These are phyloP conservation scores for Serendipita vermifera DNA, from an alignment of 768 basidiomycete species.

Conservation along the genomic window DNA sequence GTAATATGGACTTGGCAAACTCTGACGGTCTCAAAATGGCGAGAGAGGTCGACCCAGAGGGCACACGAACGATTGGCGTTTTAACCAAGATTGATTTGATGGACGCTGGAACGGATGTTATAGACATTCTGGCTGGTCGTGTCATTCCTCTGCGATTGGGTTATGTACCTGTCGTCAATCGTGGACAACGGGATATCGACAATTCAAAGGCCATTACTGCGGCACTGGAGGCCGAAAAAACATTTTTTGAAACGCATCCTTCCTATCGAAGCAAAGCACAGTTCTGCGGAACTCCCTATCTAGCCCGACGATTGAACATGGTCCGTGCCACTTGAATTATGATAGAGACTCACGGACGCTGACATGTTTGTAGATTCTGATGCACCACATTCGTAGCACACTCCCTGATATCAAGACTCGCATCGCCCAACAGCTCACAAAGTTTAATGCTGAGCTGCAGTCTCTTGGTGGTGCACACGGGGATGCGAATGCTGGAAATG, in stretches of 20 bases:
- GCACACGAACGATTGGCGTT: slow-evolving; percentile 93
- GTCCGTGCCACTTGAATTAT: slow-evolving; percentile 32
- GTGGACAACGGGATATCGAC: slow-evolving; percentile 96
- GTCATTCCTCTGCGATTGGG: slow-evolving; percentile 92
- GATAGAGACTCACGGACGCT: not conserved
- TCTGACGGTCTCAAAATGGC: slow-evolving; percentile 96
- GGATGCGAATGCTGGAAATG: slow-evolving; percentile 73
- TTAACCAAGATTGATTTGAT: slow-evolving; percentile 97
- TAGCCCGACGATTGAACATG: slow-evolving; percentile 89
- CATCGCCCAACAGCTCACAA: slow-evolving; percentile 81
- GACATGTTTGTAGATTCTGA: slow-evolving; percentile 69
- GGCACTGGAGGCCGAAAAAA: slow-evolving; percentile 80
- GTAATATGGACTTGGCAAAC: slow-evolving; percentile 95
- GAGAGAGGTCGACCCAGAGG: slow-evolving; percentile 93
- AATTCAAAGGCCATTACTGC: slow-evolving; percentile 65
- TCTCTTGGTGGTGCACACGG: slow-evolving; percentile 79
- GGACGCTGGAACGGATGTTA: slow-evolving; percentile 97
- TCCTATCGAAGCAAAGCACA: slow-evolving; percentile 90
- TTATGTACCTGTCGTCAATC: slow-evolving; percentile 97
- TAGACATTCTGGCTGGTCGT: slow-evolving; percentile 94
- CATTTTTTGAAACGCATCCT: slow-evolving; percentile 88
- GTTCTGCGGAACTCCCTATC: slow-evolving; percentile 94
- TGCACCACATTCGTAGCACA: slow-evolving; percentile 96
- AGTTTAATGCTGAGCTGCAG: slow-evolving; percentile 72
- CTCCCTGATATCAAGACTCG: slow-evolving; percentile 98